Percentiles rank a stretch among this genome's conserved stretches.
These are phyloP conservation scores for Penicillium sp. DNA, from an alignment of 2,329 filamentous ascomycete species.

Conservation along the genomic window DNA sequence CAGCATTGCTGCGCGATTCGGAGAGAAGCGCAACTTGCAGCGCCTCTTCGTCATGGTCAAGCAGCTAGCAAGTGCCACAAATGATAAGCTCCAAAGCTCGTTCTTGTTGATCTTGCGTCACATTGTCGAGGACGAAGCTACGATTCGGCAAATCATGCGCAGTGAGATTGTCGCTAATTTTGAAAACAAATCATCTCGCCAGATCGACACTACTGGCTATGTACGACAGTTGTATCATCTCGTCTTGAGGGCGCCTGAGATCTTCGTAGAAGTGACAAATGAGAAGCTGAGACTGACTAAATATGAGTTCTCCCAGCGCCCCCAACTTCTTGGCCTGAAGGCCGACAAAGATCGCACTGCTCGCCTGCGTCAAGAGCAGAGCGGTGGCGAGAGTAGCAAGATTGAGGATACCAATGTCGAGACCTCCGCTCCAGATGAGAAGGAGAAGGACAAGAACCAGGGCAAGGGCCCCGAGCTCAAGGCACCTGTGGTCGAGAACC, in stretches of 20 bases:
- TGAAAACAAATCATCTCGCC: constrained; percentile 57
- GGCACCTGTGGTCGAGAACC: constrained; percentile 82
- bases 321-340: constrained; percentile 57
- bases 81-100: constrained; percentile 70
- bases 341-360: constrained; percentile 40
- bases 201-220: constrained; percentile 70
- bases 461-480: constrained; percentile 70
- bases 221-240: constrained; percentile 76
- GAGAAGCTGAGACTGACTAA: constrained; percentile 75
- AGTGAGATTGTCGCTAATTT: constrained; percentile 83
- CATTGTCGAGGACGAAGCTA: constrained; percentile 90
- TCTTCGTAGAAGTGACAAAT: constrained; percentile 85
- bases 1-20: constrained; percentile 71
- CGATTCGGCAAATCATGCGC: constrained; percentile 86
- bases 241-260: constrained; percentile 75
- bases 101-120: constrained; percentile 89
- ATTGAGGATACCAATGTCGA: constrained; percentile 35
- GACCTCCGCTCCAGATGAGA: constrained; percentile 19
- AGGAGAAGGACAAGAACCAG: constrained; percentile 32
- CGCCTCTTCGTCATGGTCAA: constrained; percentile 93
- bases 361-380: constrained; percentile 24
- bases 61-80: constrained; percentile 78
- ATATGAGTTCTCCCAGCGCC: constrained; percentile 58
- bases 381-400: constrained; percentile 15
- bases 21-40: constrained; percentile 86